A percentile compares a stretch with the other conserved stretches of the same genome.
These are phyloP conservation scores for Sicyos edulis DNA, from an alignment of 306 rosid genomes.

Conservation along the genomic window DNA sequence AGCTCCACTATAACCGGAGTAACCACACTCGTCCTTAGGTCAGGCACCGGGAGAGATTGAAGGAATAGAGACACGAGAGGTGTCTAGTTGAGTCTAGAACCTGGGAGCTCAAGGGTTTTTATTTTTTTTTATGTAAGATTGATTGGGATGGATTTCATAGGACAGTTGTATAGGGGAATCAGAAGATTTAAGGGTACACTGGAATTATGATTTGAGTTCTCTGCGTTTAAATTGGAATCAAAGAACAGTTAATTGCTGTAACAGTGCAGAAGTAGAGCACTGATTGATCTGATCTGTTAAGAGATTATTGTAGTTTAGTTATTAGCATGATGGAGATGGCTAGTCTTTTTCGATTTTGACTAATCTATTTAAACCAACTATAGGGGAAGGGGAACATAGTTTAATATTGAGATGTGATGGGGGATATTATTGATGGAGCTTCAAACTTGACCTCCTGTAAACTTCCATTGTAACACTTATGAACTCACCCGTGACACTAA, in stretches of 20 bases:
- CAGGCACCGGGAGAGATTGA: too few relatives aligned
- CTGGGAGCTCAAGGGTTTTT: too few relatives aligned
- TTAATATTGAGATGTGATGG: not conserved
- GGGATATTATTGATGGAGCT: not conserved
- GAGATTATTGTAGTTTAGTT: not conserved
- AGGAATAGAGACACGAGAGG: too few relatives aligned
- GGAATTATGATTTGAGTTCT: not conserved
- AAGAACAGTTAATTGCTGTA: not conserved
- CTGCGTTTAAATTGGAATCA: not conserved
- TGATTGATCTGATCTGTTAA: too few relatives aligned
- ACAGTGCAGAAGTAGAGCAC: constrained; percentile 5
- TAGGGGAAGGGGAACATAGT: not conserved
- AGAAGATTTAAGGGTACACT: not conserved
- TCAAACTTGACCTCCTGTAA: too few relatives aligned
- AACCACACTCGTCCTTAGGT: too few relatives aligned
- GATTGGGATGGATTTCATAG: not conserved
- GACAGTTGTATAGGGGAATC: not conserved
- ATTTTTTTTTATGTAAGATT: too few relatives aligned
- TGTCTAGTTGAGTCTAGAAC: too few relatives aligned
- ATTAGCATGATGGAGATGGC: not conserved
- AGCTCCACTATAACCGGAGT: too few relatives aligned
- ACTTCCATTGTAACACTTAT: too few relatives aligned
- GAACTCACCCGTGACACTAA: too few relatives aligned
- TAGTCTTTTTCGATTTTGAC: not conserved
- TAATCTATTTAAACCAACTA: not conserved